phyloP scores from a whole-genome alignment of 805 yeast genomes.

The Limtongia smithiae region DNA sequence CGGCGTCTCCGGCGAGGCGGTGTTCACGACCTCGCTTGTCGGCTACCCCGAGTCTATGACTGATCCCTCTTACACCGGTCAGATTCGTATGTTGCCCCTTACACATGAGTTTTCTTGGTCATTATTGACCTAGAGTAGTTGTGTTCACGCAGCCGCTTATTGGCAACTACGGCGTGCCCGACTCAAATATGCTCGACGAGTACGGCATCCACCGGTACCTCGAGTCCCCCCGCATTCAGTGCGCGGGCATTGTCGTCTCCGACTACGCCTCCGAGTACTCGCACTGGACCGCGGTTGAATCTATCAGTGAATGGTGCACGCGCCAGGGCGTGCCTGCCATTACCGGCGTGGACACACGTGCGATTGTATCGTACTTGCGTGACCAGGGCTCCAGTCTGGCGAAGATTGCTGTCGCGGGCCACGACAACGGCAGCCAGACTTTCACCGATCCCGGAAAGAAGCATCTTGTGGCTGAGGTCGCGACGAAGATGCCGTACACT shows the following conservation, averaged over 20 bases:
- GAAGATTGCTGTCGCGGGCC: constrained; percentile 78
- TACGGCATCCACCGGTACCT: constrained; percentile 82
- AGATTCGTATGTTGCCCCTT: constrained; percentile 47
- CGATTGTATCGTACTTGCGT: constrained; percentile 85
- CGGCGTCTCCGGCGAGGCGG: constrained; percentile 92
- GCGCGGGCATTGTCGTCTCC: constrained; percentile 93
- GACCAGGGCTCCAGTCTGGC: constrained; percentile 96
- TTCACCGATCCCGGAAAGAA: constrained; percentile 89
- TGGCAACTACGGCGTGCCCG: constrained; percentile 97
- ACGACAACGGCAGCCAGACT: constrained; percentile 40
- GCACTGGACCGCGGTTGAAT: constrained; percentile 99
- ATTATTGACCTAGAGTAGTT: constrained; percentile 36
- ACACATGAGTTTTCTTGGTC: constrained; percentile 16
- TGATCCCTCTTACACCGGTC: constrained; percentile 98
- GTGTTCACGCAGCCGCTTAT: constrained; percentile 95
- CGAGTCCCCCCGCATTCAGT: constrained; percentile 87
- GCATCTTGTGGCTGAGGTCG: constrained; percentile 87
- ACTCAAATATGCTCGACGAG: constrained; percentile 73
- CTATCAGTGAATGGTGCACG: constrained; percentile 91
- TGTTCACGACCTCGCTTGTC: constrained; percentile 99
- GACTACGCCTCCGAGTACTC: constrained; percentile 93
- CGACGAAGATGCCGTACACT: constrained; percentile 94
- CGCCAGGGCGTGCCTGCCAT: constrained; percentile 95
- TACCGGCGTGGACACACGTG: constrained; percentile 96
- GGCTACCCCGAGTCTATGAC: constrained; percentile 98